A percentile compares a stretch with the other conserved stretches of the same genome.
Conservation (phyloP, 2,329 filamentous ascomycete genomes). For the Xylariales sp. region DNA sequence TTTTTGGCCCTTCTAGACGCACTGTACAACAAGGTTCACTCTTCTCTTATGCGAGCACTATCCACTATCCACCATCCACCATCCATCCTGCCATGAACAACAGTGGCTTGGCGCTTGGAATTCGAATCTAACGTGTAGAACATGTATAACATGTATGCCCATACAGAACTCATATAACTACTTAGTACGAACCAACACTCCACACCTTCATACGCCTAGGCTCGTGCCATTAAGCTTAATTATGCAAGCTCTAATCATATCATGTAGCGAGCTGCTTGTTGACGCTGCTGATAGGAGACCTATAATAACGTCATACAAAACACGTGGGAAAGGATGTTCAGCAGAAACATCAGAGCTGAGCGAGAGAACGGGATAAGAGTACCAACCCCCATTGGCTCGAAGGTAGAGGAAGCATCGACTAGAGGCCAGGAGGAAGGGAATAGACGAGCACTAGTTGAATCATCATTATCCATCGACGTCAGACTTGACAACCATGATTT, state of each 20-base stretch:
- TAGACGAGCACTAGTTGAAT: neutral
- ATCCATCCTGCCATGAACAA: no score
- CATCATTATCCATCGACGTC: conserved; percentile 1
- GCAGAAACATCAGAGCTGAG: neutral
- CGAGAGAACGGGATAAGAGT: neutral
- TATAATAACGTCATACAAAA: conserved; percentile 5
- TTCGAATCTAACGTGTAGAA: neutral
- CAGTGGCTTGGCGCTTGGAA: neutral
- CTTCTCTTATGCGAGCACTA: no score
- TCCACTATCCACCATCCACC: no score
- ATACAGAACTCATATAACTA: neutral
- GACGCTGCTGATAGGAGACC: neutral
- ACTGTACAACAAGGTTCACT: no score
- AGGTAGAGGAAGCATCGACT: neutral
- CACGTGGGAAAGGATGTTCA: neutral
- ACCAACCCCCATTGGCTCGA: neutral
- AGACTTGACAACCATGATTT: conserved; percentile 3
- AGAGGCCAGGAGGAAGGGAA: neutral
- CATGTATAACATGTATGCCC: no score
- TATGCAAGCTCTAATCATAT: conserved; percentile 1
- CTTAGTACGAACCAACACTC: neutral
- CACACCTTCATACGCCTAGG: conserved; percentile 3
- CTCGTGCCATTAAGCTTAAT: neutral
- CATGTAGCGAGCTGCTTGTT: neutral
- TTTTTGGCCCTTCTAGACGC: no score